Percentiles rank a stretch among this genome's conserved stretches.
These are phyloP conservation scores for Peniophora sp. DNA, from an alignment of 1,284 basidiomycete species.

Conservation along the genomic window DNA sequence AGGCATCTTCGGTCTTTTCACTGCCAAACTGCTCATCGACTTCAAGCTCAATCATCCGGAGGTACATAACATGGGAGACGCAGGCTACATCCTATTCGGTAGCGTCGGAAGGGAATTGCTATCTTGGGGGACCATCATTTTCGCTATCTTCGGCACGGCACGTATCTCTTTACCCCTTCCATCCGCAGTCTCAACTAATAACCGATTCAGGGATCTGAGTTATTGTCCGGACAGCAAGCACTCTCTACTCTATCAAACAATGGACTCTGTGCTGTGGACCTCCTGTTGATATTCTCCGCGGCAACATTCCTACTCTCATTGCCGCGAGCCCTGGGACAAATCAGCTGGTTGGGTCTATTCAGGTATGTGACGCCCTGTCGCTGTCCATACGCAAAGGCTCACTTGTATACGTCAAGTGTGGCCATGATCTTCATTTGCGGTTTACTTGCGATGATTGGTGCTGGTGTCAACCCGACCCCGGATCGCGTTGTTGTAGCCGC, in stretches of 20 bases:
- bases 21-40: slow-evolving; percentile 45
- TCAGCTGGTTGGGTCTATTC: slow-evolving; percentile 37
- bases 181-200: background rate
- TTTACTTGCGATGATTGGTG: slow-evolving; percentile 39
- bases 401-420: too few species aligned
- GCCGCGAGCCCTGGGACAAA: slow-evolving; percentile 37
- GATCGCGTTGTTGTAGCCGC: slow-evolving; percentile 32
- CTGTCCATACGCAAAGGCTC: slow-evolving; percentile 24
- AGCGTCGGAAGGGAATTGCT: slow-evolving; percentile 40
- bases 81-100: slow-evolving; percentile 44
- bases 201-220: slow-evolving; percentile 32
- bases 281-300: slow-evolving; percentile 37
- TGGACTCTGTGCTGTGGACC: slow-evolving; percentile 35
- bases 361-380: slow-evolving; percentile 34
- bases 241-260: slow-evolving; percentile 38
- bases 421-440: slow-evolving; percentile 20
- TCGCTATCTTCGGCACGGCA: slow-evolving; percentile 39
- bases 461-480: slow-evolving; percentile 38
- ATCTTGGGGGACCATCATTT: slow-evolving; percentile 40
- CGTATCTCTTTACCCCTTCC: slow-evolving; percentile 8
- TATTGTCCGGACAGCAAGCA: slow-evolving; percentile 44
- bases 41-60: slow-evolving; percentile 51
- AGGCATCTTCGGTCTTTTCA: slow-evolving; percentile 45
- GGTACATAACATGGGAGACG: slow-evolving; percentile 53
- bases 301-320: slow-evolving; percentile 37